phyloP scores from a whole-genome alignment of 2,329 filamentous ascomycete genomes.

The Venturiaceae sp. region DNA sequence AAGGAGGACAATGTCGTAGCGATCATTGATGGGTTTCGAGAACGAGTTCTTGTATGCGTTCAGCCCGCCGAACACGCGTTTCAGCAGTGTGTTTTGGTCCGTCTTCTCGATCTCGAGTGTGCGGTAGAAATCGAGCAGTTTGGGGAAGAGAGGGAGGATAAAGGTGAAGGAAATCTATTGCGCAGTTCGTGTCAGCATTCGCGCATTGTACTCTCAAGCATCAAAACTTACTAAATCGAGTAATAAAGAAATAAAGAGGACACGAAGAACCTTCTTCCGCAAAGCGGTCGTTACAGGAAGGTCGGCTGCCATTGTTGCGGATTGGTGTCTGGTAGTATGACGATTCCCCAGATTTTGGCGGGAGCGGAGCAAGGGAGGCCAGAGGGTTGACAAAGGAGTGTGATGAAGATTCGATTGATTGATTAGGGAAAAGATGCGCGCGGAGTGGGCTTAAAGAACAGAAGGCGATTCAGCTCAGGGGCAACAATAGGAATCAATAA shows the following conservation, averaged over 20 bases:
- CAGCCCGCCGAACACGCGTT: slow-evolving; percentile 68
- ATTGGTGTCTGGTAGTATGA: neutral
- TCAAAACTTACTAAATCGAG: slow-evolving; percentile 65
- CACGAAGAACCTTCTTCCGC: slow-evolving; percentile 74
- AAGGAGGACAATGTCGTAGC: slow-evolving; percentile 93
- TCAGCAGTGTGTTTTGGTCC: slow-evolving; percentile 54
- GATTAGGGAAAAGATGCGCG: neutral
- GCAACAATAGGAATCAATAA: neutral
- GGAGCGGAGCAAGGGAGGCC: neutral
- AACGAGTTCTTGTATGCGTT: slow-evolving; percentile 95
- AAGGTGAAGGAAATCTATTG: slow-evolving; percentile 92
- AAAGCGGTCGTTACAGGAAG: slow-evolving; percentile 31
- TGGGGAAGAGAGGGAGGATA: slow-evolving; percentile 91
- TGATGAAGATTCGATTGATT: neutral
- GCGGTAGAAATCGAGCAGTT: slow-evolving; percentile 92
- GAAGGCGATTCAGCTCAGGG: neutral
- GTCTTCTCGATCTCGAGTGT: slow-evolving; percentile 54
- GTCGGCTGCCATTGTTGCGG: slow-evolving; percentile 10
- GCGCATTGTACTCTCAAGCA: neutral
- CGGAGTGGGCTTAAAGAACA: neutral
- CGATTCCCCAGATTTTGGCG: neutral
- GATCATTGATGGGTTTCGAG: slow-evolving; percentile 81
- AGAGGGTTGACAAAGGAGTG: neutral
- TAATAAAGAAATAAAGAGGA: slow-evolving; percentile 81
- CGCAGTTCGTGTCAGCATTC: neutral